Evolutionary conservation across 768 basidiomycete species (phyloP), one percentile per base, ranked within the genome.

Genomic region (Neoboletus subvelutipes): DNA sequence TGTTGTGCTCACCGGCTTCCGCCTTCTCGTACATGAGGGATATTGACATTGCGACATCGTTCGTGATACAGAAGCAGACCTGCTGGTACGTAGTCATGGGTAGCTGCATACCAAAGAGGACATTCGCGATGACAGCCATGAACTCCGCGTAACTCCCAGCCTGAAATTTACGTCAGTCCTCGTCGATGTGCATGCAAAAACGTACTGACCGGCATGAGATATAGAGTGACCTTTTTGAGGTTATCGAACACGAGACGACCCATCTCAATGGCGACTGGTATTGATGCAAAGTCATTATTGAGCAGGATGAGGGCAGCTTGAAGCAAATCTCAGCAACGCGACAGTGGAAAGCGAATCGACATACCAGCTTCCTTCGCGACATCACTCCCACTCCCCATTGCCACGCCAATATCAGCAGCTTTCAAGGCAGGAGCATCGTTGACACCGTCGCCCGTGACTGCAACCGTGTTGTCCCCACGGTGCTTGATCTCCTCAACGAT

Each of bases 241-340:
- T 85, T 85, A 60, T 83, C 81, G 55, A 85, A 85, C 1, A 82
- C 79, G 18, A 82, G 71, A 17, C 83, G 79, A 50, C 84, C 84
- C 67, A 83, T 79, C 64, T 83, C 76, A 56, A 85, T 81, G 5
- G 80, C 84, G 34, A 78, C 73, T 15, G 78, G 78, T 64, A 86
- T 84, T 0, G 83, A 82, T 13, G 79, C 73, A 63, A 86, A 81
- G 69, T 83, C 79, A 54, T 83, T 81, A 59, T 84, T 80, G 56
- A 83, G 76, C 28, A 85, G 66, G 22, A 84, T 76, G 45, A 84
- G 67, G 39, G 71, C 64, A 65, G 76, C 76, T 75, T 33, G 42
- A 12, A 50, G 31, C 18, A 6, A n/a, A 28, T 15, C 2, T 66
- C 3, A 61, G 42, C 36, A n/a, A 45, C 2, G 28, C 1, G 2